A percentile compares a stretch with the other conserved stretches of the same genome.
Conservation (phyloP, 83 land plant genomes). For the Picea abies region DNA sequence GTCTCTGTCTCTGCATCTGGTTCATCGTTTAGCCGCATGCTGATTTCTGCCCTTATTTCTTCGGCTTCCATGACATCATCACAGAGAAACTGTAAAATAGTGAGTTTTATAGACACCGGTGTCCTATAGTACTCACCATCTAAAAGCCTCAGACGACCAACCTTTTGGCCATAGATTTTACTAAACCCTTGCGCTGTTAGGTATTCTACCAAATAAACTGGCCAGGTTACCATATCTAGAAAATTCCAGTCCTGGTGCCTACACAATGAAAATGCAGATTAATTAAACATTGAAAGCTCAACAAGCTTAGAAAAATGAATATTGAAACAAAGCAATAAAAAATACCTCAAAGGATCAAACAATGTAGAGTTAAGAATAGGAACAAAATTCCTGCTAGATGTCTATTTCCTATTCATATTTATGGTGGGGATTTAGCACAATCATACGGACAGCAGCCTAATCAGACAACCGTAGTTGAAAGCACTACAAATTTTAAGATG, state of each 20-base stretch:
- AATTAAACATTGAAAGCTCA: not conserved
- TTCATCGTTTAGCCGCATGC: not conserved
- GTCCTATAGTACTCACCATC: slow-evolving; percentile 57
- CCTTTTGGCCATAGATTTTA: slow-evolving; percentile 34
- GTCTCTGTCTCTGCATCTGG: not conserved
- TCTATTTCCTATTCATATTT: not conserved
- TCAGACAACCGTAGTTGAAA: not conserved
- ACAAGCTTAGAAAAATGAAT: not conserved
- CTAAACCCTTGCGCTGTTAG: slow-evolving; percentile 46
- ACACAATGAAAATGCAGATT: slow-evolving; percentile 18
- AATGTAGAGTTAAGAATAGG: not conserved
- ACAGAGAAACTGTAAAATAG: slow-evolving; percentile 72
- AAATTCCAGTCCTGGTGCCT: slow-evolving; percentile 80
- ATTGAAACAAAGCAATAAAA: not conserved
- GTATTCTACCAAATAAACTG: slow-evolving; percentile 61
- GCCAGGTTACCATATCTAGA: slow-evolving; percentile 77
- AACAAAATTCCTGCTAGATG: not conserved
- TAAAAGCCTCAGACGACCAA: slow-evolving; percentile 44
- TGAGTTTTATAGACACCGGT: slow-evolving; percentile 52
- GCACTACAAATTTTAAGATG: not conserved
- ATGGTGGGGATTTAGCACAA: not conserved
- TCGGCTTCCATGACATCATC: slow-evolving; percentile 76
- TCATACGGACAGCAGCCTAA: not conserved
- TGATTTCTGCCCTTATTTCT: slow-evolving; percentile 11
- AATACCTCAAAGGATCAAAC: not conserved